Conservation (phyloP, 441 rosid genomes). For the Iberis amara region DNA sequence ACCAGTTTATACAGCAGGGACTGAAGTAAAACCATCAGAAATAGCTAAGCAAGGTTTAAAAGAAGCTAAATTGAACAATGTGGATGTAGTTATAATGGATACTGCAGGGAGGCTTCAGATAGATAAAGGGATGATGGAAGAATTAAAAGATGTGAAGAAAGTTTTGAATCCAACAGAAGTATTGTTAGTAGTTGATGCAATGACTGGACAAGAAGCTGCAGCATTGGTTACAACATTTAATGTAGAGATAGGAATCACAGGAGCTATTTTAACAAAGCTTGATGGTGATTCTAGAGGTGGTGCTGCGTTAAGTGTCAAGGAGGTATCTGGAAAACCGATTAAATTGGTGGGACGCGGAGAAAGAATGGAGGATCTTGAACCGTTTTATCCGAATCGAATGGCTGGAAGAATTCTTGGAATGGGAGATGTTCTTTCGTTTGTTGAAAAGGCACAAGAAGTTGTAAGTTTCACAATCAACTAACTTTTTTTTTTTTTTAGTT, state of each 20-base stretch:
- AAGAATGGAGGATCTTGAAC: constrained; percentile 96
- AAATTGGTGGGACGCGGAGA: constrained; percentile 98
- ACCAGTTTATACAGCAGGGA: constrained; percentile 85
- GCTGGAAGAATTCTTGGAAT: constrained; percentile 96
- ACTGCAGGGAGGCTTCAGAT: constrained; percentile 99
- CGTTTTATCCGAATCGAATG: constrained; percentile 96
- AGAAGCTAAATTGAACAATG: constrained; percentile 76
- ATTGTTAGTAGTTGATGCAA: constrained; percentile 95
- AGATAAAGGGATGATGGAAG: constrained; percentile 96
- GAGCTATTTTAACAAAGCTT: constrained; percentile 95
- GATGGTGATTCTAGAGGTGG: constrained; percentile 99
- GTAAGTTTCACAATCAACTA: constrained; percentile 42
- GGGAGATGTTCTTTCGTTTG: constrained; percentile 98
- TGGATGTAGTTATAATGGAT: constrained; percentile 87
- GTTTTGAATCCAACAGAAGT: constrained; percentile 87
- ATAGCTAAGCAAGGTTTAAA: constrained; percentile 83
- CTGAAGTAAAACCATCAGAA: constrained; percentile 79
- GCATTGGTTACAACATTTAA: constrained; percentile 92
- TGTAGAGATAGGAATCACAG: constrained; percentile 94
- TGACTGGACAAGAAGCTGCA: constrained; percentile 99
- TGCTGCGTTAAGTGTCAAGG: constrained; percentile 96
- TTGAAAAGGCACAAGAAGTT: constrained; percentile 95
- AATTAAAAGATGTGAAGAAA: constrained; percentile 86
- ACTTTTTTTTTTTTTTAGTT: neutral
- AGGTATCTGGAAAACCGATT: constrained; percentile 97